These are phyloP conservation scores for Claviceps citrina DNA, from an alignment of 2,329 filamentous ascomycete genomes.

Conservation along the genomic window DNA sequence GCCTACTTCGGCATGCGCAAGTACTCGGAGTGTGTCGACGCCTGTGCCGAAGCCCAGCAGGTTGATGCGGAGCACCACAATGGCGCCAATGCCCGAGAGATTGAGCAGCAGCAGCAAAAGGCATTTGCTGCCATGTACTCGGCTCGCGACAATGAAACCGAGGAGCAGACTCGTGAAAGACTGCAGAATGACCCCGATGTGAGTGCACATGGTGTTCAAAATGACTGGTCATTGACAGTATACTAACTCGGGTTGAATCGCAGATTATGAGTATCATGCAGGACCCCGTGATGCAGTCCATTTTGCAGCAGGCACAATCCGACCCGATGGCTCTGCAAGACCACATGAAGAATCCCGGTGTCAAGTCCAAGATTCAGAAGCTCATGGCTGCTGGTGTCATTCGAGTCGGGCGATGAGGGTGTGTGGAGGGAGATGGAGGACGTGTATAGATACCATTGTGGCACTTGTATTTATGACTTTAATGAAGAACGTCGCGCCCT, in stretches of 20 bases:
- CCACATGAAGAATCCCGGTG: slow-evolving; percentile 86
- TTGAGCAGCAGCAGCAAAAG: slow-evolving; percentile 88
- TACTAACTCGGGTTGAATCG: background rate
- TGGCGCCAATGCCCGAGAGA: slow-evolving; percentile 75
- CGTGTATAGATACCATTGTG: slow-evolving; percentile 7
- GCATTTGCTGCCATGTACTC: slow-evolving; percentile 80
- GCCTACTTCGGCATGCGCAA: slow-evolving; percentile 95
- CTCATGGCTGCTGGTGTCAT: slow-evolving; percentile 87
- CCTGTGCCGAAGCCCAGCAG: slow-evolving; percentile 63
- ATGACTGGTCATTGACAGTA: too few species aligned
- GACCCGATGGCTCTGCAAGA: slow-evolving; percentile 87
- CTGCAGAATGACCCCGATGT: slow-evolving; percentile 84
- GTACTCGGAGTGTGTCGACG: slow-evolving; percentile 87
- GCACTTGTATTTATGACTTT: slow-evolving; percentile 4
- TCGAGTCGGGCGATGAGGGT: slow-evolving; percentile 42
- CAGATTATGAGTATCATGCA: slow-evolving; percentile 80
- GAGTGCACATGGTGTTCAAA: too few species aligned
- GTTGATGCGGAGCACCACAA: slow-evolving; percentile 55
- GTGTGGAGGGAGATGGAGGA: background rate
- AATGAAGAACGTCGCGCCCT: slow-evolving; percentile 1
- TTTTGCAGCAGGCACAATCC: slow-evolving; percentile 88
- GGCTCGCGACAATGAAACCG: slow-evolving; percentile 82
- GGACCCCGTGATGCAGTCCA: slow-evolving; percentile 95
- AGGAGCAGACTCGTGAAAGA: slow-evolving; percentile 86
- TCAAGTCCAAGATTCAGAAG: slow-evolving; percentile 85